These are phyloP conservation scores for Huntiella savannae DNA, from an alignment of 2,329 filamentous ascomycete species.

Conservation along the genomic window DNA sequence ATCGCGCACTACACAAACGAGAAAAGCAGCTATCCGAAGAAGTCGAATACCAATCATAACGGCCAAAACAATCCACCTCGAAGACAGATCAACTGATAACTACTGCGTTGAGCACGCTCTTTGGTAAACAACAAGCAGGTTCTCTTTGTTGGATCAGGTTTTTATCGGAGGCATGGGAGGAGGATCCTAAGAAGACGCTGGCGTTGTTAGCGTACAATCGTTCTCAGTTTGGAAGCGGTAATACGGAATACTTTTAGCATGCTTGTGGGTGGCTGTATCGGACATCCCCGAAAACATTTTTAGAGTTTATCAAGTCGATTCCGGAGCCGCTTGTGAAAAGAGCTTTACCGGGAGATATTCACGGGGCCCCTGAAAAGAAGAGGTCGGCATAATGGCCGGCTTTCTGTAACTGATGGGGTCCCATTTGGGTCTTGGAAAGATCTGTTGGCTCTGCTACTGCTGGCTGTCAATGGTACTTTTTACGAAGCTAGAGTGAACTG, in stretches of 20 bases:
- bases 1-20: too few species aligned
- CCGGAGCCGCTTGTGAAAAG: slow-evolving; percentile 36
- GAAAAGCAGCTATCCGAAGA: too few species aligned
- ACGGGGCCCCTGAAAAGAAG: slow-evolving; percentile 15
- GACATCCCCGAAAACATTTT: slow-evolving; percentile 33
- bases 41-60: too few species aligned
- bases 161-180: too few species aligned
- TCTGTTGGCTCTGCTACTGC: slow-evolving; percentile 34
- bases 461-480: slow-evolving; percentile 25
- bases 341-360: slow-evolving; percentile 18
- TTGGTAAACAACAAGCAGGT: too few species aligned
- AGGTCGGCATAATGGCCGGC: slow-evolving; percentile 14
- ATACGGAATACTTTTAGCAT: slow-evolving; percentile 34
- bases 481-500: too few species aligned
- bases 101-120: too few species aligned
- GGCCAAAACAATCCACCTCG: too few species aligned
- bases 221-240: slow-evolving; percentile 26
- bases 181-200: too few species aligned
- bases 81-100: too few species aligned
- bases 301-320: slow-evolving; percentile 37
- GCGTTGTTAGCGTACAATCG: too few species aligned
- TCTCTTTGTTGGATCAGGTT: too few species aligned
- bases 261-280: slow-evolving; percentile 36
- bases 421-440: slow-evolving; percentile 46
- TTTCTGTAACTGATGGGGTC: slow-evolving; percentile 1